A percentile compares a stretch with the other conserved stretches of the same genome.
These are phyloP conservation scores for Clitoria ternatea DNA, from an alignment of 306 rosid genomes.

Conservation along the genomic window DNA sequence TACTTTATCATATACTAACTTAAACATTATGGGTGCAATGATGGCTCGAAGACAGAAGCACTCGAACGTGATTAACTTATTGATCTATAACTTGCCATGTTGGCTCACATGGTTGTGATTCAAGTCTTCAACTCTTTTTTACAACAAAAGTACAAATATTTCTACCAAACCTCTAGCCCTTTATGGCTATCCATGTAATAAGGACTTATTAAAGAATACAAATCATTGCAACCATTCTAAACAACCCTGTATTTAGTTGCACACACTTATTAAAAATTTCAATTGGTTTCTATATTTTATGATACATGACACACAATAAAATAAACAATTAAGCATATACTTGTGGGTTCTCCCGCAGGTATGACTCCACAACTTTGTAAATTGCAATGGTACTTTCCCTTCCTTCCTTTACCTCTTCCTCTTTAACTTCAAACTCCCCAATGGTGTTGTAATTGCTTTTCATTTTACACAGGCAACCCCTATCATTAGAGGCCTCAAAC, in stretches of 20 bases:
- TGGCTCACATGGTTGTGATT: not conserved
- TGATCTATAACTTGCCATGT: no score
- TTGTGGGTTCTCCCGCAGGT: conserved; percentile 58
- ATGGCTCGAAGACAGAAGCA: no score
- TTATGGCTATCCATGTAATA: not conserved
- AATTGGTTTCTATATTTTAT: conserved; percentile 20
- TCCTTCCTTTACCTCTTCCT: conserved; percentile 59
- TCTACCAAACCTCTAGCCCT: conserved; percentile 18
- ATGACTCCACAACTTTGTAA: conserved; percentile 63
- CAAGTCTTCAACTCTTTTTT: conserved; percentile 12
- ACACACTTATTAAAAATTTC: not conserved
- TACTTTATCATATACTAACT: no score
- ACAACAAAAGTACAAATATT: conserved; percentile 18
- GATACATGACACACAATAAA: not conserved
- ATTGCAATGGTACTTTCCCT: conserved; percentile 61
- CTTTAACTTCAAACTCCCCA: conserved; percentile 43
- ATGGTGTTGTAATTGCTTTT: conserved; percentile 44
- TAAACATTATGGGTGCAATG: no score
- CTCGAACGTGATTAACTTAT: no score
- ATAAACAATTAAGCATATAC: conserved; percentile 41
- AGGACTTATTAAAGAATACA: conserved; percentile 17
- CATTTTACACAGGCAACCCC: conserved; percentile 57
- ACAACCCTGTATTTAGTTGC: conserved; percentile 7
- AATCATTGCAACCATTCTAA: conserved; percentile 20
- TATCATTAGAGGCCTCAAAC: conserved; percentile 57